These are phyloP conservation scores for Peronospora belbahrii DNA, from an alignment of 352 stramenopile species.

Conservation along the genomic window DNA sequence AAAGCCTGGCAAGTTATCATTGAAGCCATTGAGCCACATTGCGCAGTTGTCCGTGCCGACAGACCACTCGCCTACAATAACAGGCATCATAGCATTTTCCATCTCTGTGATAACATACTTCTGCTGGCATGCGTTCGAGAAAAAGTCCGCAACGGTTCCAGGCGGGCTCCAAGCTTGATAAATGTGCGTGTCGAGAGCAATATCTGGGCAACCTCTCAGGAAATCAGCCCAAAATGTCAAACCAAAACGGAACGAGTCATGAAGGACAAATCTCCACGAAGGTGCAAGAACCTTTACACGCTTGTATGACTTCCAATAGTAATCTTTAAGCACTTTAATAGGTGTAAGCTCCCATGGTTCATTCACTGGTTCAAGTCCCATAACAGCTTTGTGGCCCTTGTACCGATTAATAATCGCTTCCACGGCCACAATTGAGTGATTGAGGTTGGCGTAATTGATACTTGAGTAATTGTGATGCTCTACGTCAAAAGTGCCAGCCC, in stretches of 20 bases:
- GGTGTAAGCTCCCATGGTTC: conserved; percentile 94
- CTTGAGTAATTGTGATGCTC: conserved; percentile 80
- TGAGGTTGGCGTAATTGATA: conserved; percentile 90
- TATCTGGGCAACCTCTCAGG: conserved; percentile 85
- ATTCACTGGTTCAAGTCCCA: conserved; percentile 92
- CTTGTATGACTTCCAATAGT: conserved; percentile 96
- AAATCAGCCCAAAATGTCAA: conserved; percentile 62
- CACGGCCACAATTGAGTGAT: conserved; percentile 88
- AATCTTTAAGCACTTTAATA: conserved; percentile 88
- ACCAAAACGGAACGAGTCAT: conserved; percentile 93
- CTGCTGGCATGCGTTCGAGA: conserved; percentile 88
- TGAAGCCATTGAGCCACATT: conserved; percentile 85
- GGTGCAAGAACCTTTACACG: conserved; percentile 88
- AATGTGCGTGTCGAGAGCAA: conserved; percentile 94
- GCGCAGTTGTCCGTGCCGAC: conserved; percentile 82
- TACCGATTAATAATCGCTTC: conserved; percentile 88
- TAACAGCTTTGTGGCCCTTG: conserved; percentile 80
- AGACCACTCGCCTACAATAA: conserved; percentile 95
- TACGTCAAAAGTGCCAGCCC: conserved; percentile 89
- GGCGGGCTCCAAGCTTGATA: conserved; percentile 89
- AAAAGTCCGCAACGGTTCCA: conserved; percentile 76
- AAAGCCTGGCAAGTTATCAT: conserved; percentile 89
- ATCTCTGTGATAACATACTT: conserved; percentile 87
- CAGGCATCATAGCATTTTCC: conserved; percentile 90
- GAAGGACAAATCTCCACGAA: conserved; percentile 94